phyloP scores from a whole-genome alignment of 768 basidiomycete species.

The Kwoniella mangroviensis region DNA sequence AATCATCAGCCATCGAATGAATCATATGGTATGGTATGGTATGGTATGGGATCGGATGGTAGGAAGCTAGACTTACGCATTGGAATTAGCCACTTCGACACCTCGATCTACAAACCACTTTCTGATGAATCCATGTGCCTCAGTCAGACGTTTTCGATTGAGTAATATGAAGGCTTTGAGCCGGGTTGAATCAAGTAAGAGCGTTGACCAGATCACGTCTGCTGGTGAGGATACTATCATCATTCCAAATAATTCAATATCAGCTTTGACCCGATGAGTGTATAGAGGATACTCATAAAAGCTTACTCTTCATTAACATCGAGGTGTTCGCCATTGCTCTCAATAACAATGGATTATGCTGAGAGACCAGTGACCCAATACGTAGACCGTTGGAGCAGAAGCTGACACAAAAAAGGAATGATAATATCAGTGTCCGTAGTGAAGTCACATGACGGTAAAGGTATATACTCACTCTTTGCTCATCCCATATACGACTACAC shows the following conservation, averaged over 20 bases:
- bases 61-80: constrained; percentile 35
- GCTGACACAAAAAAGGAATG: constrained; percentile 21
- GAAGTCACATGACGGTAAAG: neutral
- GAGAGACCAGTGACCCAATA: constrained; percentile 52
- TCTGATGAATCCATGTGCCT: constrained; percentile 46
- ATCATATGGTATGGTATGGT: neutral
- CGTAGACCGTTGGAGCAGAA: constrained; percentile 48
- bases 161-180: constrained; percentile 39
- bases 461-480: constrained; percentile 49
- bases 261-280: neutral
- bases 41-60: neutral
- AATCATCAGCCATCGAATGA: neutral
- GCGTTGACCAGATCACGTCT: constrained; percentile 46
- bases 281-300: neutral
- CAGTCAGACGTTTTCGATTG: constrained; percentile 38
- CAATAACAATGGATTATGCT: constrained; percentile 52
- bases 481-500: constrained; percentile 51
- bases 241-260: neutral
- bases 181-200: constrained; percentile 27
- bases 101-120: constrained; percentile 50
- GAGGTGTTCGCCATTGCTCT: constrained; percentile 52
- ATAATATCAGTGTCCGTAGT: neutral
- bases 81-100: constrained; percentile 45
- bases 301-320: constrained; percentile 55
- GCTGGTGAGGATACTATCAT: constrained; percentile 45